These are phyloP conservation scores for Suhomyces choctaworum DNA, from an alignment of 1,139 yeast genomes.

Conservation along the genomic window DNA sequence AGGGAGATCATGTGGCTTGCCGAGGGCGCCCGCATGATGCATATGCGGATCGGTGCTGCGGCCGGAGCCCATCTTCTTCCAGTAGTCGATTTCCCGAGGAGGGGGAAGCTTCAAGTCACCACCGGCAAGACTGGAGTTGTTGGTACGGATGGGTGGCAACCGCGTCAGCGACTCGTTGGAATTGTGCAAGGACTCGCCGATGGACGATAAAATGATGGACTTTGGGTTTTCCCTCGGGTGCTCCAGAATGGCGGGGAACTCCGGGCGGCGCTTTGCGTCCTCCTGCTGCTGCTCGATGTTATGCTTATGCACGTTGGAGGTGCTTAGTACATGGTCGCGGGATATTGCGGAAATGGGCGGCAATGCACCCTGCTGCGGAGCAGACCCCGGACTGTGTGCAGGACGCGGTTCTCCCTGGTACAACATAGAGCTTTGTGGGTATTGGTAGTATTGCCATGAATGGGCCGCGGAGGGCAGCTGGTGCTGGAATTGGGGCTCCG, in stretches of 20 bases:
- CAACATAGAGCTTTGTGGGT: slow-evolving; percentile 27
- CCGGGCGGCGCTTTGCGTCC: neutral
- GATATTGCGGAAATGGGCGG: neutral
- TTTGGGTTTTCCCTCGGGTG: neutral
- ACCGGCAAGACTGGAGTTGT: neutral
- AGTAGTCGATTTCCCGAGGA: slow-evolving; percentile 12
- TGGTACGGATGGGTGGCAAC: slow-evolving; percentile 9
- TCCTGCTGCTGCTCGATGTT: slow-evolving; percentile 8
- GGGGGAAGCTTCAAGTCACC: slow-evolving; percentile 11
- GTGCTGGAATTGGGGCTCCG: neutral
- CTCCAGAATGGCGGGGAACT: too few species aligned
- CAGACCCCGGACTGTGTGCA: neutral
- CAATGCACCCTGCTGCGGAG: neutral
- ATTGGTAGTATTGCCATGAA: slow-evolving; percentile 24
- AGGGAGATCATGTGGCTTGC: too few species aligned
- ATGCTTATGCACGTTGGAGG: slow-evolving; percentile 16
- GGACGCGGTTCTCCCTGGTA: slow-evolving; percentile 11
- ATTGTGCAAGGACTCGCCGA: slow-evolving; percentile 8
- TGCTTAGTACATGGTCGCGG: slow-evolving; percentile 10
- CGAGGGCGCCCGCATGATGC: slow-evolving; percentile 1
- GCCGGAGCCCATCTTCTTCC: neutral
- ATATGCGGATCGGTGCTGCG: slow-evolving; percentile 3
- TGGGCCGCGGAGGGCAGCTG: slow-evolving; percentile 2
- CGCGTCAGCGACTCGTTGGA: slow-evolving; percentile 2
- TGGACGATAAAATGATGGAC: slow-evolving; percentile 12